Evolutionary conservation across 176 grass and related monocot species (phyloP), one percentile per base, ranked within the genome.

Genomic region (Oryza officinalis): DNA sequence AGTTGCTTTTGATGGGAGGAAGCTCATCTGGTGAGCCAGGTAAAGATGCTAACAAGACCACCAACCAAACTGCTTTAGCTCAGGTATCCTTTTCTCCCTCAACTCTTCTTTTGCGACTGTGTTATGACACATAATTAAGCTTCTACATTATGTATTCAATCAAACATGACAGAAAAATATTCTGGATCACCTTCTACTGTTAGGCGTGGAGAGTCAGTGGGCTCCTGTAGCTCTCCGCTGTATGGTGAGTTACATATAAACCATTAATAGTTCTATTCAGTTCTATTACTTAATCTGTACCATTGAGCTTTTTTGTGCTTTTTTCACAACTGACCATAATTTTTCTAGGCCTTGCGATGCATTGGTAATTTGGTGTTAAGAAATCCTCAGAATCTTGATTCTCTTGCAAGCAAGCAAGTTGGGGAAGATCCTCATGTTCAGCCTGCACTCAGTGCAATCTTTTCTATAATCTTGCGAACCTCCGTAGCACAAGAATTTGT

Each of bases 181-280:
- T 87, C 87, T 99, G 89, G 93, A 95, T 83, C 80, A 99, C 87
- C 88, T 99, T 72, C 87, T 99, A 54, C 76, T 99, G 67, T 80
- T 99, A 86, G 91, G 91, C 2, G 91, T 96, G 80, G 96, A 99
- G 72, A 94, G 93, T 90, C 96, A 95, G 50, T 99, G 96, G 96
- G 93, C 93, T 47, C 90, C 96, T 79, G 89, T 99, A 59, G 87
- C 89, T 72, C 91, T 99, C 73, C 93, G 89, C 52, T 99, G 93
- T 85, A 91, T 83, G 93, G 96, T 99, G 86, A 90, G 86, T 63
- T 40, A 25, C 76, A 77, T 9, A 61, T 72, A 32, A 76, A 65
- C 43, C 40, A 75, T n/a, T 15, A 27, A 77, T 86, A 73, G 15
- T 86, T 57, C 8, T 80, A 64, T 20, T 15, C 27, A 37, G 9